phyloP scores from a whole-genome alignment of 1,284 basidiomycete genomes.

The Microbotryomycetes sp. region DNA sequence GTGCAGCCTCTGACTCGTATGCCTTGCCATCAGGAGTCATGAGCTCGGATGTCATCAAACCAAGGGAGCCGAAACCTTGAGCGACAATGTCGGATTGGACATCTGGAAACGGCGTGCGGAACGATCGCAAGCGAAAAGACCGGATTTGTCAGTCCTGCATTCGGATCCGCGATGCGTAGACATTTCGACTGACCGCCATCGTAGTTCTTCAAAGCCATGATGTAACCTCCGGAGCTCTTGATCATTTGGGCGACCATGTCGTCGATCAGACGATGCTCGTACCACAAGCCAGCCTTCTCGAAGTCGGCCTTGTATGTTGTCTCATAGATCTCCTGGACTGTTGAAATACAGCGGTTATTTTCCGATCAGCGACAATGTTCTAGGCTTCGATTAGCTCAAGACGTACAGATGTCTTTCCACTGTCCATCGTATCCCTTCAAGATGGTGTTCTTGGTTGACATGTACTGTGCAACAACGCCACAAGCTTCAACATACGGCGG shows the following conservation, averaged over 20 bases:
- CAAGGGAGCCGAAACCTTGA: constrained; percentile 80
- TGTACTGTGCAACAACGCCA: constrained; percentile 53
- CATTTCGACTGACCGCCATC: not conserved
- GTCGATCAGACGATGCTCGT: constrained; percentile 80
- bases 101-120: constrained; percentile 83
- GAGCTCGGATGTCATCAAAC: constrained; percentile 97
- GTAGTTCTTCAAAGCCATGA: constrained; percentile 79
- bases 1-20: constrained; percentile 84
- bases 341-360: too few species aligned
- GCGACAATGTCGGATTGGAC: constrained; percentile 55
- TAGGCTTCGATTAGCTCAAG: too few species aligned
- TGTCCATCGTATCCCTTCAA: constrained; percentile 93
- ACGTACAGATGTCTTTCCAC: constrained; percentile 98
- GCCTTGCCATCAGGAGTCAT: constrained; percentile 91
- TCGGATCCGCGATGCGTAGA: too few species aligned
- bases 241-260: constrained; percentile 92
- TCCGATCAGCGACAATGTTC: too few species aligned
- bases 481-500: not conserved
- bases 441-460: constrained; percentile 98
- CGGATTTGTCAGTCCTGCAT: too few species aligned
- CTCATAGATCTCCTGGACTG: constrained; percentile 42
- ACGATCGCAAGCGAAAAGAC: not conserved
- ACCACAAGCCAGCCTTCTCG: constrained; percentile 79
- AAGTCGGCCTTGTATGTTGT: constrained; percentile 72
- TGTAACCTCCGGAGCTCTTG: constrained; percentile 94